Evolutionary conservation across 345 rosid species (phyloP), one percentile per base, ranked within the genome.

Genomic region (Linum lewisii): DNA sequence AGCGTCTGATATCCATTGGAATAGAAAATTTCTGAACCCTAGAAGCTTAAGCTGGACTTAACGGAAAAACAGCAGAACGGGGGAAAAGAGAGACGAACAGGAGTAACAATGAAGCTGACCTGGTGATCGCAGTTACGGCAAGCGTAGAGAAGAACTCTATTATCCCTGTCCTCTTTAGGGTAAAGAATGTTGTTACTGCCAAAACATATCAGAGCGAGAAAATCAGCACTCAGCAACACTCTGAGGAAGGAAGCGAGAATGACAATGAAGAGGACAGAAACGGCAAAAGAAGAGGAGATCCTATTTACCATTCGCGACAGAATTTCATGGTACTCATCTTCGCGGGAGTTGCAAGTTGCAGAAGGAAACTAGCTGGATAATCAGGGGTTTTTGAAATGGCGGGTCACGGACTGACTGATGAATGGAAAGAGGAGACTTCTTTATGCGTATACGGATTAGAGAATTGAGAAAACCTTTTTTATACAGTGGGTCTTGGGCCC

Each of bases 71-170:
- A 20, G 13, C 14, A 10, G 25, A 21, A 51, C 7, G 24, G 1
- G 4, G 55, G 11, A 57, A 58, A 62, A 52, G 0, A 2, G 22
- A 59, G 24, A 0, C 22, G 56, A 34, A 55, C 4, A 47, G 29
- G 38, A 26, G 19, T 7, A 51, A 1, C 56, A 1, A 29, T 29
- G 54, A 24, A 21, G 18, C 24, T 13, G 37, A 81, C 94, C 87
- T 86, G 94, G 68, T 85, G 90, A 69, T 88, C 92, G 69, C 96
- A 88, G 60, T 83, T 88, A 62, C 87, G 96, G 69, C 93, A 88
- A 36, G 96, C 90, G 63, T 78, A 85, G 64, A 85, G 83, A 23
- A 85, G 87, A 26, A 80, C 73, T 61, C 78, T 77, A 59, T 77
- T 80, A 18, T 78, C 83, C 56, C 54, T 81, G 64, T 83, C 92